A percentile compares a stretch with the other conserved stretches of the same genome.
phyloP scores from a whole-genome alignment of 768 basidiomycete genomes.

The Mycena maculata region DNA sequence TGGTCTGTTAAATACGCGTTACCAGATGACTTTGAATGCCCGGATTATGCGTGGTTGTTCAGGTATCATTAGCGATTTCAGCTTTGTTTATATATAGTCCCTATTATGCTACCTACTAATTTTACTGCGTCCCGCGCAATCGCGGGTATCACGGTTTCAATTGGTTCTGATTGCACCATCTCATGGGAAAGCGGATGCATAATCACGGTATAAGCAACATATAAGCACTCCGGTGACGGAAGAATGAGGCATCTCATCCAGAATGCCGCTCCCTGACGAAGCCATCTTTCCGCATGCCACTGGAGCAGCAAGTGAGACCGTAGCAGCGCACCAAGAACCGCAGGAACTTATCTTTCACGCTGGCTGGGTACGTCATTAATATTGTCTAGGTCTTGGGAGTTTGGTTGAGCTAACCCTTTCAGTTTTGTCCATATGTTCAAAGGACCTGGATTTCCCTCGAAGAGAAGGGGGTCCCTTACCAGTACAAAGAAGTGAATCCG shows the following conservation, averaged over 20 bases:
- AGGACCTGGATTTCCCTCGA: slow-evolving; percentile 76
- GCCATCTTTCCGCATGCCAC: slow-evolving; percentile 71
- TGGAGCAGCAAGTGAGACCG: slow-evolving; percentile 62
- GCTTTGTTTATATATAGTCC: too few species aligned
- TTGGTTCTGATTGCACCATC: not conserved
- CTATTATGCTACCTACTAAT: too few species aligned
- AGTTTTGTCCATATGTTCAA: slow-evolving; percentile 73
- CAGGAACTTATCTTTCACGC: slow-evolving; percentile 70
- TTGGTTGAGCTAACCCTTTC: not conserved
- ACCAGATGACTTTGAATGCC: slow-evolving; percentile 50
- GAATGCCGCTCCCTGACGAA: slow-evolving; percentile 23
- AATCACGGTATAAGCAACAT: not conserved
- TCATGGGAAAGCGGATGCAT: slow-evolving; percentile 8
- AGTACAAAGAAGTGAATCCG: slow-evolving; percentile 75
- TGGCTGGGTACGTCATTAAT: slow-evolving; percentile 62
- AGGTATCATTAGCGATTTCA: slow-evolving; percentile 40
- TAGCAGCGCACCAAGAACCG: slow-evolving; percentile 61
- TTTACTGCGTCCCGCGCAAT: too few species aligned
- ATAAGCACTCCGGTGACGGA: not conserved
- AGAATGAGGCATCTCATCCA: not conserved
- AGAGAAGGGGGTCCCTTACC: slow-evolving; percentile 74
- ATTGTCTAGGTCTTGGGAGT: not conserved
- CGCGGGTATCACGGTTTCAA: too few species aligned
- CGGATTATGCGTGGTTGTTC: slow-evolving; percentile 55
- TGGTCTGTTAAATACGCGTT: slow-evolving; percentile 54